Evolutionary conservation across 345 rosid genomes (phyloP), one percentile per base, ranked within the genome.

Genomic region (Erysimum cheiranthoides): DNA sequence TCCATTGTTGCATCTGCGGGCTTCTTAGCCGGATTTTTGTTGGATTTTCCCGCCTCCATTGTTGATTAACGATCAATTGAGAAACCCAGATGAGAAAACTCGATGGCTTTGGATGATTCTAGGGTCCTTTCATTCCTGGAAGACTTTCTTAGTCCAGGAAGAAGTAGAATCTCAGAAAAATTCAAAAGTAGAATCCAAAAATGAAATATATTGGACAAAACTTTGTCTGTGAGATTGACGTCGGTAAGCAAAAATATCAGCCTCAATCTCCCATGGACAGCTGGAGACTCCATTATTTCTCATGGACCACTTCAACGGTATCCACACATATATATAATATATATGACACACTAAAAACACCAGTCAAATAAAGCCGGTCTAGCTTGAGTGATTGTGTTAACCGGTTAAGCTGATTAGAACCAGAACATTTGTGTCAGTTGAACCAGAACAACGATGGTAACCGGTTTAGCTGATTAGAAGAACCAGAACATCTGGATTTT

Each of bases 1-100:
- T 94, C 97, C 92, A 94, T 86, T 30, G 90, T 78, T 10, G 81
- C 71, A 4, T 89, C 84, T 35, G 81, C 86, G n/a, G 86, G 14
- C 49, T 80, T 81, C 84, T 82, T 84, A 7, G 67, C 84, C 61
- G 86, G 81, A 68, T 79, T 78, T 78, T 74, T 69, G 78, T 74
- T 56, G 73, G 83, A 5, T 42, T 85, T 77, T 10, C 18, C 32
- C 10, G 53, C 17, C 45, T 77, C 80, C 80, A 70, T 76, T 42
- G 69, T 14, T 35, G 28, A 17, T 49, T 49, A 47, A 69, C 42
- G 54, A 61, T 21, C 28, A 31, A 43, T 42, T 27, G 35, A 69
- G 66, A 61, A 52, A 51, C 74, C 38, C 46, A 49, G 62, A 59
- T 42, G 57, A 46, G 54, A 1, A 68, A 59, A 28, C 8, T 32